phyloP scores from a whole-genome alignment of 2,329 filamentous ascomycete genomes.

The Pseudocercospora crystallina region DNA sequence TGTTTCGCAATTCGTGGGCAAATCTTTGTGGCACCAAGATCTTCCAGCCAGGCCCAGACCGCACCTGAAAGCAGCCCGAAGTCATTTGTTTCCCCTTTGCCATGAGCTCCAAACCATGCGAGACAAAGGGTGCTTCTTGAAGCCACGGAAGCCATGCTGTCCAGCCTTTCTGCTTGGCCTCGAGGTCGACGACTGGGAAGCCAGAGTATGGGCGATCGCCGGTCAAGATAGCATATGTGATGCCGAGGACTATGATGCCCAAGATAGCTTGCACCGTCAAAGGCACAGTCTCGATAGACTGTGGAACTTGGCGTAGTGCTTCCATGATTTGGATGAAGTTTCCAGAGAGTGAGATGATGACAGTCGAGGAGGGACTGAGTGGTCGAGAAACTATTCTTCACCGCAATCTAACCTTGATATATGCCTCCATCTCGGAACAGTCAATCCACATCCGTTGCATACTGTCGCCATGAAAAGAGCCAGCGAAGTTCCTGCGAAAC shows the following conservation, averaged over 20 bases:
- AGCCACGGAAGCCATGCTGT: slow-evolving; percentile 5
- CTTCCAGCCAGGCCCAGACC: slow-evolving; percentile 19
- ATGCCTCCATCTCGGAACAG: too few species aligned
- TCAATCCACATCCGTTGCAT: too few species aligned
- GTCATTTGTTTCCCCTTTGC: slow-evolving; percentile 1
- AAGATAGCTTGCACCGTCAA: neutral
- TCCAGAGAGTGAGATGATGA: too few species aligned
- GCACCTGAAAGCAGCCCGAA: slow-evolving; percentile 19
- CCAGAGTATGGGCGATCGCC: slow-evolving; percentile 2
- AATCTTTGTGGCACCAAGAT: slow-evolving; percentile 18
- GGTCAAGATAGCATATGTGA: neutral
- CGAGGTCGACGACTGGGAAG: slow-evolving; percentile 8
- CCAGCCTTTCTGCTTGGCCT: slow-evolving; percentile 8
- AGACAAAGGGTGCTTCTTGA: slow-evolving; percentile 3
- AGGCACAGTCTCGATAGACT: too few species aligned
- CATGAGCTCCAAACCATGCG: slow-evolving; percentile 3
- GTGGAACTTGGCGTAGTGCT: too few species aligned
- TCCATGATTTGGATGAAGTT: too few species aligned
- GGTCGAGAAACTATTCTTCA: too few species aligned
- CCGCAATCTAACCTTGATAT: too few species aligned
- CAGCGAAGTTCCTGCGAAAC: too few species aligned
- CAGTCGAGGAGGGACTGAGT: too few species aligned
- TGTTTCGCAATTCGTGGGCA: slow-evolving; percentile 15
- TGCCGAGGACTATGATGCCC: neutral
- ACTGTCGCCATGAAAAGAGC: too few species aligned